Conservation (phyloP, 371 early-diverging fungal genomes). For the Mucor saturninus region DNA sequence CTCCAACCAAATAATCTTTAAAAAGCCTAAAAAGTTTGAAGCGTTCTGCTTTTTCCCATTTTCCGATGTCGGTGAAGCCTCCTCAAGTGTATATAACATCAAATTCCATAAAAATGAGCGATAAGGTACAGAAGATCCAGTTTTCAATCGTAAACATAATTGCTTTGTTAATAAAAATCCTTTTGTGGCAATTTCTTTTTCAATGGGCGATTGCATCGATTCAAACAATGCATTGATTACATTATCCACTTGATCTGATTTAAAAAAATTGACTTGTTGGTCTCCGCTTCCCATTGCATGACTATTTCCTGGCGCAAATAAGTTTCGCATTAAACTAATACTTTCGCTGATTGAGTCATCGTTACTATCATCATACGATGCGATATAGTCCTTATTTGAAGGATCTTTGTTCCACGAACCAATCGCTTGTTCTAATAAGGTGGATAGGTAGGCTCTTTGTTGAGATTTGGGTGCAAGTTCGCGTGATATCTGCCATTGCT, state of each 20-base stretch:
- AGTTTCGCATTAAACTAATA: conserved; percentile 32
- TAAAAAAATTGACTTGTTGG: conserved; percentile 12
- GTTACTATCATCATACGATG: conserved; percentile 34
- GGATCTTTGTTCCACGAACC: conserved; percentile 66
- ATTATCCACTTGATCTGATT: conserved; percentile 35
- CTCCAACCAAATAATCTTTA: conserved; percentile 70
- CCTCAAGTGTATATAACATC: conserved; percentile 56
- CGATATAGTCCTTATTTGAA: conserved; percentile 46
- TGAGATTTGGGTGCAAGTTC: conserved; percentile 61
- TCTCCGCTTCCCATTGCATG: neutral
- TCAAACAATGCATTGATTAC: conserved; percentile 30
- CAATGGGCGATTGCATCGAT: neutral
- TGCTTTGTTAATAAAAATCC: conserved; percentile 24
- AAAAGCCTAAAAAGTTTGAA: conserved; percentile 59
- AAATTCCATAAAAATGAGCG: conserved; percentile 76
- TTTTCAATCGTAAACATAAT: conserved; percentile 55
- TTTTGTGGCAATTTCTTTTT: neutral
- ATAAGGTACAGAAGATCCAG: conserved; percentile 64
- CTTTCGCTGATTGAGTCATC: conserved; percentile 16
- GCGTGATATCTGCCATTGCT: conserved; percentile 61
- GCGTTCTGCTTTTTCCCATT: conserved; percentile 9
- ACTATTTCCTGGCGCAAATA: conserved; percentile 12
- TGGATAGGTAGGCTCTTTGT: conserved; percentile 64
- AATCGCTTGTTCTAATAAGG: conserved; percentile 60
- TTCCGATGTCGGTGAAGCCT: conserved; percentile 37